Conservation (phyloP, 129 eudicot species). For the Oenanthe sinensis region DNA sequence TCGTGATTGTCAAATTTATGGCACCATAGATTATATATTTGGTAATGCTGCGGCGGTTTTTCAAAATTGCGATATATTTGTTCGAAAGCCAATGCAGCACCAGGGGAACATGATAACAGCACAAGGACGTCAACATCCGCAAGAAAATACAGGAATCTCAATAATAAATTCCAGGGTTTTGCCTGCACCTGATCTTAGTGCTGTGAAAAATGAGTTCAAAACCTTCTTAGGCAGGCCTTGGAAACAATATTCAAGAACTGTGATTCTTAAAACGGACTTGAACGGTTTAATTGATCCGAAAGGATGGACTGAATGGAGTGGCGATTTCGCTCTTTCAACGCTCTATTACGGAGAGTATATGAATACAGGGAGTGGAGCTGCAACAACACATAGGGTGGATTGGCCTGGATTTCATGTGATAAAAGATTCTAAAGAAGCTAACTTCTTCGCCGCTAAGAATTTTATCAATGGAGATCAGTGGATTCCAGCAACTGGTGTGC, state of each 20-base stretch:
- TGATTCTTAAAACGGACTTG: slow-evolving; percentile 32
- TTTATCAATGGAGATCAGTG: slow-evolving; percentile 56
- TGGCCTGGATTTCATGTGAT: slow-evolving; percentile 59
- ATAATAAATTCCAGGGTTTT: slow-evolving; percentile 23
- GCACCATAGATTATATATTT: slow-evolving; percentile 39
- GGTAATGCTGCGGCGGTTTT: slow-evolving; percentile 32
- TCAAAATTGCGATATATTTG: slow-evolving; percentile 31
- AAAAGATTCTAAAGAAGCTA: slow-evolving; percentile 24
- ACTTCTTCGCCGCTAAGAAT: slow-evolving; percentile 22
- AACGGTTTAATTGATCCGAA: slow-evolving; percentile 39
- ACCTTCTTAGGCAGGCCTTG: slow-evolving; percentile 53
- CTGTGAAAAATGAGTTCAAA: slow-evolving; percentile 21
- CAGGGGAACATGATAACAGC: slow-evolving; percentile 45
- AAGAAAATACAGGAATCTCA: slow-evolving; percentile 45
- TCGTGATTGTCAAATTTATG: slow-evolving; percentile 37
- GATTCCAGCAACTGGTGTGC: slow-evolving; percentile 70
- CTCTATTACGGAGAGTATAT: slow-evolving; percentile 45
- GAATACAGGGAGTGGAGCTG: slow-evolving; percentile 44
- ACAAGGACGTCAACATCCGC: slow-evolving; percentile 24
- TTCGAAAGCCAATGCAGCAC: slow-evolving; percentile 22
- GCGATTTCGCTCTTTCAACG: slow-evolving; percentile 41
- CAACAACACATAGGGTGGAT: slow-evolving; percentile 30
- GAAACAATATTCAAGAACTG: slow-evolving; percentile 47
- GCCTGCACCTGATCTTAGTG: slow-evolving; percentile 26
- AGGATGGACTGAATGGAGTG: slow-evolving; percentile 57